Evolutionary conservation across 192 early-diverging fungal species (phyloP).

Genomic region (Linnemannia zychae): DNA sequence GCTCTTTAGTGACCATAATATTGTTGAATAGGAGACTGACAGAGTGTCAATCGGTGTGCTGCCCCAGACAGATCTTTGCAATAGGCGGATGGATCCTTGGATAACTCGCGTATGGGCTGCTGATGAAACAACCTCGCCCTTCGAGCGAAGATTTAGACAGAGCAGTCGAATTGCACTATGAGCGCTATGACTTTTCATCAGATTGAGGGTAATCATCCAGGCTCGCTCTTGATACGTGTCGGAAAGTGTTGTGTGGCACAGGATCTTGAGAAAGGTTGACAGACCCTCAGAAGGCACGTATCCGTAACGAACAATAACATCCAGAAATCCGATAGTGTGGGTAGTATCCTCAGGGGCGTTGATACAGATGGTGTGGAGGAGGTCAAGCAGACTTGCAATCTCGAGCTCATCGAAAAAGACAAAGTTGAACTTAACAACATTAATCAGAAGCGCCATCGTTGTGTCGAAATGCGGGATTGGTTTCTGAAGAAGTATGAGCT

Average conservation of each 20-base stretch:
- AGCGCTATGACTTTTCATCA: constrained; percentile 73
- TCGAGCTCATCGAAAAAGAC: constrained; percentile 68
- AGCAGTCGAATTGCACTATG: constrained; percentile 69
- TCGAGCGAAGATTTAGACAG: constrained; percentile 64
- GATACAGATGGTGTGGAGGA: constrained; percentile 61
- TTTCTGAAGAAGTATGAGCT: constrained; percentile 46
- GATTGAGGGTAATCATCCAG: constrained; percentile 74
- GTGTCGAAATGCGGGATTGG: constrained; percentile 61
- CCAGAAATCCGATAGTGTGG: constrained; percentile 63
- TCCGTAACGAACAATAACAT: constrained; percentile 69
- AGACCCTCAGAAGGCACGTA: constrained; percentile 65
- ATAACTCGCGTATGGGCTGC: constrained; percentile 35
- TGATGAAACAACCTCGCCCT: constrained; percentile 24
- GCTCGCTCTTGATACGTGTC: constrained; percentile 52
- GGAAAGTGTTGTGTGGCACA: constrained; percentile 59
- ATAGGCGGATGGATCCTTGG: constrained; percentile 69
- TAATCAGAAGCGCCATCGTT: constrained; percentile 62
- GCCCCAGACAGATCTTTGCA: constrained; percentile 72
- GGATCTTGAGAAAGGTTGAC: constrained; percentile 62
- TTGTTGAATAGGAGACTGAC: constrained; percentile 50
- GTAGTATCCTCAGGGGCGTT: constrained; percentile 59
- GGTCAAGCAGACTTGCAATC: constrained; percentile 61
- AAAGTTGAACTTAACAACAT: constrained; percentile 69
- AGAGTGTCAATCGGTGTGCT: constrained; percentile 53
- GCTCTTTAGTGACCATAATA: constrained; percentile 55